phyloP scores from a whole-genome alignment of 768 basidiomycete species.

The Collybia sp. region DNA sequence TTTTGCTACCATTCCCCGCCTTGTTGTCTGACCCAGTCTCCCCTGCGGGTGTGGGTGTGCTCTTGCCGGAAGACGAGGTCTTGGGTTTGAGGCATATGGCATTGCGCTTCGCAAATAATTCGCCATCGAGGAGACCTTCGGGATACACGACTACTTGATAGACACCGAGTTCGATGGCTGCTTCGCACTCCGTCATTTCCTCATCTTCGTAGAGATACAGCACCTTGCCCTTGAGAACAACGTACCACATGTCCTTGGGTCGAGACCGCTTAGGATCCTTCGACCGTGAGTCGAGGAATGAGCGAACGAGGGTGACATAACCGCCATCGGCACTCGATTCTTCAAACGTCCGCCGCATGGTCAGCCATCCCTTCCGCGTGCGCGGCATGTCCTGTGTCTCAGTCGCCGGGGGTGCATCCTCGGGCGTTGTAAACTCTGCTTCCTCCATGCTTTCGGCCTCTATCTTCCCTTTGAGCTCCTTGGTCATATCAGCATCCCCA shows the following conservation, averaged over 20 bases:
- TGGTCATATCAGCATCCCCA: slow-evolving; percentile 44
- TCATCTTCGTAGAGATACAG: slow-evolving; percentile 95
- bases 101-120: slow-evolving; percentile 88
- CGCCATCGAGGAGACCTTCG: slow-evolving; percentile 75
- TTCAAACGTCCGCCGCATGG: slow-evolving; percentile 75
- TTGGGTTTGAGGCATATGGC: slow-evolving; percentile 75
- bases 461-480: slow-evolving; percentile 28
- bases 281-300: slow-evolving; percentile 76
- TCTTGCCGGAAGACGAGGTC: slow-evolving; percentile 21
- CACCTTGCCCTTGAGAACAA: slow-evolving; percentile 86
- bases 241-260: slow-evolving; percentile 92
- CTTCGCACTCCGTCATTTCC: slow-evolving; percentile 83
- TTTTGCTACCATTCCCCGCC: slow-evolving; percentile 39
- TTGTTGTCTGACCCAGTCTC: not conserved
- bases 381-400: slow-evolving; percentile 54
- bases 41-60: slow-evolving; percentile 41
- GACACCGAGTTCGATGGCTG: slow-evolving; percentile 79
- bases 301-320: slow-evolving; percentile 76
- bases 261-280: slow-evolving; percentile 80
- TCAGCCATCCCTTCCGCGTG: slow-evolving; percentile 79
- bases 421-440: slow-evolving; percentile 19
- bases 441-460: slow-evolving; percentile 20
- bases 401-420: slow-evolving; percentile 18
- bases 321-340: slow-evolving; percentile 57
- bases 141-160: slow-evolving; percentile 77